phyloP scores from a whole-genome alignment of 345 rosid species.

The Eucalyptus regnans region DNA sequence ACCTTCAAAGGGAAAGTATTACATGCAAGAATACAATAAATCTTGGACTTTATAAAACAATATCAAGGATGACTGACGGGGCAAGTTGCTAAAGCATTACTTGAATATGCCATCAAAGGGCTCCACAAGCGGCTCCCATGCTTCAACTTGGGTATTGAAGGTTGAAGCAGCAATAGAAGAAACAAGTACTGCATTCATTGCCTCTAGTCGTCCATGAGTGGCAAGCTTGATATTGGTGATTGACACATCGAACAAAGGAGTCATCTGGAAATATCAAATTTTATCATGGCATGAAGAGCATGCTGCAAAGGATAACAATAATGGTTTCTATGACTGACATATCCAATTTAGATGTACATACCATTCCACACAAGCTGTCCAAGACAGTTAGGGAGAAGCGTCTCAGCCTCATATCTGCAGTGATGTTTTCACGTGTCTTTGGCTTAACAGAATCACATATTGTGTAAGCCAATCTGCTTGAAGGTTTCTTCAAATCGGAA shows the following conservation, averaged over 20 bases:
- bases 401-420: conserved; percentile 79
- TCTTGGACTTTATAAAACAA: background rate
- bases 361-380: conserved; percentile 94
- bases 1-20: conserved; percentile 31
- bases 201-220: conserved; percentile 84
- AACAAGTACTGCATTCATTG: conserved; percentile 93
- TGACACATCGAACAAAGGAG: conserved; percentile 82
- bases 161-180: conserved; percentile 92
- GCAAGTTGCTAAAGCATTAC: conserved; percentile 21
- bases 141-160: conserved; percentile 86
- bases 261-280: conserved; percentile 41
- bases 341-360: conserved; percentile 6
- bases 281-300: background rate
- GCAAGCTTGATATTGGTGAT: conserved; percentile 90
- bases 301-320: background rate
- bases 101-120: conserved; percentile 99
- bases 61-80: background rate
- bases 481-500: conserved; percentile 76
- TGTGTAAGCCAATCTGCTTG: conserved; percentile 64
- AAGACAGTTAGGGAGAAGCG: conserved; percentile 74
- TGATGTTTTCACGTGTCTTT: conserved; percentile 71
- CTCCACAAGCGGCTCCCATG: conserved; percentile 98
- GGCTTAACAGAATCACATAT: conserved; percentile 87
- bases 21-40: background rate
- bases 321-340: background rate